Conservation (phyloP, 2,329 filamentous ascomycete species). For the Alternaria tenuissima region DNA sequence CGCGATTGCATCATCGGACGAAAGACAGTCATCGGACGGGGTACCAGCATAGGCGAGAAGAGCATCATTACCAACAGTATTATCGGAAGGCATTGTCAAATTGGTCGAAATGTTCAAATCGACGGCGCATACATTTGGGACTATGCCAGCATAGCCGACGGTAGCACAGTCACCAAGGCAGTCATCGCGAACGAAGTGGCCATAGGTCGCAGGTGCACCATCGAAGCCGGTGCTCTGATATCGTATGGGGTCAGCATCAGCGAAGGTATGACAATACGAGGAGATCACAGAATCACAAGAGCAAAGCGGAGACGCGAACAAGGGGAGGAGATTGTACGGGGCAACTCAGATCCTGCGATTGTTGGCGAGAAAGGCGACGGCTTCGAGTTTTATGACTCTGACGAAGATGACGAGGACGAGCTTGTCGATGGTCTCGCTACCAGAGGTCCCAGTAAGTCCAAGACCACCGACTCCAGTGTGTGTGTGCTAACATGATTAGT, state of each 20-base stretch:
- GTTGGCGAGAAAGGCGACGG: conserved; percentile 68
- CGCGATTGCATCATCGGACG: conserved; percentile 74
- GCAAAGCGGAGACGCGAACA: conserved; percentile 57
- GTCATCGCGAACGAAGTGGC: conserved; percentile 77
- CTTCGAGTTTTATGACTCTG: conserved; percentile 65
- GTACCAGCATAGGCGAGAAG: conserved; percentile 76
- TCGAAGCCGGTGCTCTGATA: conserved; percentile 78
- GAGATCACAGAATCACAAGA: conserved; percentile 56
- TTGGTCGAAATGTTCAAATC: conserved; percentile 83
- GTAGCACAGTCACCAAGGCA: conserved; percentile 72
- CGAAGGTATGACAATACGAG: conserved; percentile 62
- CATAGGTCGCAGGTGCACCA: conserved; percentile 73
- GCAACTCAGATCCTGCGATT: conserved; percentile 58
- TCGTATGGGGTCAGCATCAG: conserved; percentile 79
- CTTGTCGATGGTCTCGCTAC: conserved; percentile 52
- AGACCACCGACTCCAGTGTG: too few species aligned
- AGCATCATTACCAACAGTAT: conserved; percentile 77
- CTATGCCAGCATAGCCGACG: conserved; percentile 78
- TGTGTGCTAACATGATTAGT: conserved; percentile 43
- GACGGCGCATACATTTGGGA: conserved; percentile 90
- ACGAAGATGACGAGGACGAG: conserved; percentile 71
- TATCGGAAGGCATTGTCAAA: conserved; percentile 83
- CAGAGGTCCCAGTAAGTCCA: conserved; percentile 44
- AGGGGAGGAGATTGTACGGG: conserved; percentile 48
- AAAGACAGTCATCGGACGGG: conserved; percentile 77